Evolutionary conservation across 495 filamentous ascomycete species (phyloP).

Genomic region (Copromyces sp.): DNA sequence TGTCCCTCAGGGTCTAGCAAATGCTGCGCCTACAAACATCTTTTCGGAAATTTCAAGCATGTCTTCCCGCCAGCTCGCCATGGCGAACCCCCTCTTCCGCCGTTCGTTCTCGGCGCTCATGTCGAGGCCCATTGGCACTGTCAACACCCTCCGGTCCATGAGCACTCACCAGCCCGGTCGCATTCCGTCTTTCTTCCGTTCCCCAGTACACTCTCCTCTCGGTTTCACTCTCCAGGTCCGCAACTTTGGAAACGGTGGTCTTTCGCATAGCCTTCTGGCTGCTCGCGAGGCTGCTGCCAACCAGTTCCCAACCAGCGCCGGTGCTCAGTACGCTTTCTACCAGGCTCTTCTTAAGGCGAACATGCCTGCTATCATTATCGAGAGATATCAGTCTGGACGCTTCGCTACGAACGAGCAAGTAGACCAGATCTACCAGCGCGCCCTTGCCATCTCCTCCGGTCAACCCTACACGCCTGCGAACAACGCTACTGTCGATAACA

Average conservation of each 20-base stretch:
- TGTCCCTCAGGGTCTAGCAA: slow-evolving; percentile 9
- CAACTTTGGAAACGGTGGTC: slow-evolving; percentile 29
- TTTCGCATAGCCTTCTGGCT: slow-evolving; percentile 39
- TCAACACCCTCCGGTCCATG: slow-evolving; percentile 17
- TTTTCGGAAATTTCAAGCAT: slow-evolving; percentile 18
- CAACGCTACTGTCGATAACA: slow-evolving; percentile 22
- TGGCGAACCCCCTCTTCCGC: slow-evolving; percentile 28
- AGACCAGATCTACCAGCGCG: slow-evolving; percentile 63
- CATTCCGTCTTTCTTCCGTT: slow-evolving; percentile 10
- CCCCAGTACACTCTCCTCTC: slow-evolving; percentile 3
- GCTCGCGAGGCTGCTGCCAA: slow-evolving; percentile 76
- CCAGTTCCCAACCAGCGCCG: slow-evolving; percentile 75
- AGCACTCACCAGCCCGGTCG: slow-evolving; percentile 18
- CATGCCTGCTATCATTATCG: slow-evolving; percentile 83
- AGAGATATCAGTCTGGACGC: slow-evolving; percentile 70
- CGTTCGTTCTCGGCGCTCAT: slow-evolving; percentile 16
- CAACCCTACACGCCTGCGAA: slow-evolving; percentile 15
- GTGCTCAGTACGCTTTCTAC: slow-evolving; percentile 88
- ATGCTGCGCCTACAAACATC: slow-evolving; percentile 17
- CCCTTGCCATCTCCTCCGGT: slow-evolving; percentile 57
- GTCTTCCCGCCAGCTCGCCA: slow-evolving; percentile 21
- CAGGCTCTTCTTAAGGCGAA: slow-evolving; percentile 80
- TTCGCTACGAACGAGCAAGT: slow-evolving; percentile 69
- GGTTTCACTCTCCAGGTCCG: slow-evolving; percentile 17
- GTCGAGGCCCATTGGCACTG: slow-evolving; percentile 12